phyloP scores from a whole-genome alignment of 129 eudicot genomes.

The Chrysanthemum lavandulifolium region DNA sequence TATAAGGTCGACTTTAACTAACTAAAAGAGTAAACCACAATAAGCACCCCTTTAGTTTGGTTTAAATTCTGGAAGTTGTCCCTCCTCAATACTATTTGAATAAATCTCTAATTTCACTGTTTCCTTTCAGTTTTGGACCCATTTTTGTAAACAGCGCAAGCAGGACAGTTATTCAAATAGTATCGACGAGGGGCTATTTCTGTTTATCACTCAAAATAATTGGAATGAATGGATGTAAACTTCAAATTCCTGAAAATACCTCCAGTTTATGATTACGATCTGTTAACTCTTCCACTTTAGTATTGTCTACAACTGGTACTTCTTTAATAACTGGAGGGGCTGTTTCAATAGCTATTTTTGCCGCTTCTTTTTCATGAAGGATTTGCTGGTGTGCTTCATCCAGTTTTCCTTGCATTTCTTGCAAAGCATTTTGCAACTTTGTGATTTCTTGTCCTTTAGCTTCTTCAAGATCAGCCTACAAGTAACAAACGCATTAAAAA shows the following conservation, averaged over 20 bases:
- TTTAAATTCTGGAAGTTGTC: too few relatives aligned
- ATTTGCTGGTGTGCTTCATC: slow-evolving; percentile 81
- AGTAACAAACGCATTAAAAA: slow-evolving; percentile 20
- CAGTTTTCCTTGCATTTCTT: slow-evolving; percentile 70
- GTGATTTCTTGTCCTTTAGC: slow-evolving; percentile 85
- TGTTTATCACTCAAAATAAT: neutral
- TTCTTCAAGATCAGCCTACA: slow-evolving; percentile 95
- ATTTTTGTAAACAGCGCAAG: too few relatives aligned
- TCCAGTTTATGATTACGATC: slow-evolving; percentile 62
- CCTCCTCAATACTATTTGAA: too few relatives aligned
- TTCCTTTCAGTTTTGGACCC: too few relatives aligned
- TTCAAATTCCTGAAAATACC: slow-evolving; percentile 39
- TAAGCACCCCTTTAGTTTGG: too few relatives aligned
- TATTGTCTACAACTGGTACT: slow-evolving; percentile 69
- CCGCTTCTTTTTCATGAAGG: slow-evolving; percentile 84
- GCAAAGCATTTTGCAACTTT: slow-evolving; percentile 70
- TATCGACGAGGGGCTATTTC: too few relatives aligned
- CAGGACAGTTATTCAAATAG: too few relatives aligned
- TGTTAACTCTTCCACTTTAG: slow-evolving; percentile 69
- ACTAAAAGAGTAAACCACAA: too few relatives aligned
- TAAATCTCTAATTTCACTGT: too few relatives aligned
- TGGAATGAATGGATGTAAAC: neutral
- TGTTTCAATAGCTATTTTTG: slow-evolving; percentile 87
- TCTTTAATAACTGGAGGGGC: slow-evolving; percentile 96
- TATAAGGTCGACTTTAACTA: slow-evolving; percentile 5